phyloP scores from a whole-genome alignment of 768 basidiomycete species.

The Lentinula lateritia region DNA sequence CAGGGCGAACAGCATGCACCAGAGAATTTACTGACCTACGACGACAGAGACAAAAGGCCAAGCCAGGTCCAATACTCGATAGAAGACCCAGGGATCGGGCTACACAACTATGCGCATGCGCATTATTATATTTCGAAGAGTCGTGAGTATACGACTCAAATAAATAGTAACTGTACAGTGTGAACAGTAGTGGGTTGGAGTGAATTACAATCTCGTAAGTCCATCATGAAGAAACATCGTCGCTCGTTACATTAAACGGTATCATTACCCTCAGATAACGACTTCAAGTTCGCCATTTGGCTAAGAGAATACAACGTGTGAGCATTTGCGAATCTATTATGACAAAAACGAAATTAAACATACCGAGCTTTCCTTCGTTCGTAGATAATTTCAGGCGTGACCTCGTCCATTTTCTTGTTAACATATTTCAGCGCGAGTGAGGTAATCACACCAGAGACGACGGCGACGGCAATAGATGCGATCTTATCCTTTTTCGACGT shows the following conservation, averaged over 20 bases:
- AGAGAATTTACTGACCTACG: too few relatives aligned
- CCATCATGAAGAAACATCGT: background rate
- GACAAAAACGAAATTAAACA: background rate
- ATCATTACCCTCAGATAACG: background rate
- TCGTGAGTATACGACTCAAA: background rate
- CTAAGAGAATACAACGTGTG: background rate
- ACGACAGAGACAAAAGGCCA: too few relatives aligned
- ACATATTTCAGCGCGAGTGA: slow-evolving; percentile 33
- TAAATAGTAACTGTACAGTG: background rate
- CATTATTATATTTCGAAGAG: background rate
- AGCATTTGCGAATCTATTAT: background rate
- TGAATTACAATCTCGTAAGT: background rate
- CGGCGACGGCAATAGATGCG: slow-evolving; percentile 25
- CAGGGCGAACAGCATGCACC: too few relatives aligned
- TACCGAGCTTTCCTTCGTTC: slow-evolving; percentile 16
- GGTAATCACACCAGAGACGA: slow-evolving; percentile 29
- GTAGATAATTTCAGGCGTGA: slow-evolving; percentile 13
- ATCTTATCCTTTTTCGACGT: slow-evolving; percentile 24
- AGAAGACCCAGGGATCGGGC: too few relatives aligned
- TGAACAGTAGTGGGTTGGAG: background rate
- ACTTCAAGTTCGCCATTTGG: background rate
- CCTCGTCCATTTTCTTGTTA: slow-evolving; percentile 26
- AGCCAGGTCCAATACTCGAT: too few relatives aligned
- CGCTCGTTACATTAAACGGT: background rate
- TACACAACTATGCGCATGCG: background rate